A percentile compares a stretch with the other conserved stretches of the same genome.
phyloP scores from a whole-genome alignment of 2,329 filamentous ascomycete genomes.

The Fusarium nurragi region DNA sequence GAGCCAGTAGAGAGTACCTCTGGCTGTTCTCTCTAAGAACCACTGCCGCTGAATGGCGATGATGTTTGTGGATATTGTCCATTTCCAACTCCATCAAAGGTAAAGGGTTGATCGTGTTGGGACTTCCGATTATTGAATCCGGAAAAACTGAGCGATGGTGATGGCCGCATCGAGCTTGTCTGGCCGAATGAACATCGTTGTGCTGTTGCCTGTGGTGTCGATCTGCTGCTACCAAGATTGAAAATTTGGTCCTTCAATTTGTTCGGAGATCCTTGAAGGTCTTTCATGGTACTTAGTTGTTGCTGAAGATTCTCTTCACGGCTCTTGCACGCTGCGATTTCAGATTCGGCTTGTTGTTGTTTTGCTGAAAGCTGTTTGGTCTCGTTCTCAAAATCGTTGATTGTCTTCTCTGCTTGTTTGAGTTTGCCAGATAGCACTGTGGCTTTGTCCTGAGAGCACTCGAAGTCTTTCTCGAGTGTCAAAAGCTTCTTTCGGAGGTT shows the following conservation, averaged over 20 bases:
- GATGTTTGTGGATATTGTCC: background rate
- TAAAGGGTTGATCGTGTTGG: background rate
- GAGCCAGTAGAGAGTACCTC: too few relatives aligned
- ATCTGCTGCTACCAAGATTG: background rate
- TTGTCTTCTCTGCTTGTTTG: background rate
- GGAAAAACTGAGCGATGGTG: background rate
- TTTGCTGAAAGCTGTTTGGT: background rate
- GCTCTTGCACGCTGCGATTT: background rate
- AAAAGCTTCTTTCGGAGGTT: background rate
- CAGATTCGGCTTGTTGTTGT: background rate
- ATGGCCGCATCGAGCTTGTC: background rate
- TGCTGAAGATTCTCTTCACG: background rate
- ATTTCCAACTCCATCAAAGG: background rate
- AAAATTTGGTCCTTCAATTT: background rate
- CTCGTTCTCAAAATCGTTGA: background rate
- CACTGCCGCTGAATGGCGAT: background rate
- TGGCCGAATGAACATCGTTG: background rate
- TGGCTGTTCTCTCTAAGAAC: background rate
- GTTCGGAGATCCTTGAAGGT: background rate
- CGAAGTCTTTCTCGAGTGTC: background rate
- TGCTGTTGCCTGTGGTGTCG: background rate
- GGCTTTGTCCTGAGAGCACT: background rate
- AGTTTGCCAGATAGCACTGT: background rate
- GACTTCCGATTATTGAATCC: background rate
- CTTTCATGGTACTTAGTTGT: background rate